Evolutionary conservation across 1,284 basidiomycete genomes (phyloP), one percentile per base, ranked within the genome.

Genomic region (Sporisorium reilianum): DNA sequence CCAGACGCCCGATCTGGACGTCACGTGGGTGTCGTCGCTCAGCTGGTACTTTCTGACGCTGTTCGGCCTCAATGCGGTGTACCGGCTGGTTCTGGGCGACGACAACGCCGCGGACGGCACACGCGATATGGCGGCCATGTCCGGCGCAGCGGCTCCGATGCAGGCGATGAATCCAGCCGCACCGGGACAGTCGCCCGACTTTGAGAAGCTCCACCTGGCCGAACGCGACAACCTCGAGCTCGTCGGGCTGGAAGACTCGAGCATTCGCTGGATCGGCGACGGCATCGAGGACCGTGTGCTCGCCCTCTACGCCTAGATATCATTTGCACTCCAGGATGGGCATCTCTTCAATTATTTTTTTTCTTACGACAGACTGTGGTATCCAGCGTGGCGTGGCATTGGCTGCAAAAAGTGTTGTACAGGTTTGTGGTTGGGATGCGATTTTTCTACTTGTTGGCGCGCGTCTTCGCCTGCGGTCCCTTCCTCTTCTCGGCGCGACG

Each of bases 41-140:
- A 96, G 94, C 30, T 99, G 97, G 97, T 99, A 99, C 87, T 99
- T 99, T 86, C 90, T 99, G 79, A 98, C 97, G 87, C 93, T 98
- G 85, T 99, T 99, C 84, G 97, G 97, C 57, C 87, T 99, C 64
- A 98, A 97, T 82, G 95, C 95, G 18, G 87, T 99, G 14, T 98
- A 97, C 87, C 91, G 92, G 64, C 90, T 98, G 58, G 90, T 99
- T 57, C 90, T 99, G 63, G 97, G 97, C 9, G 89, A 90, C 51
- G 93, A 95, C 67, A 96, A 97, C 82, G 82, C 82, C 26, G 84
- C 84, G 23, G 83, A 85, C 54, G 78, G 81, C 5, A 80, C 84
- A n/a, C 68, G 83, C 6, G 83, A 85, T 55, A 84, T 85, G 83
- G 80, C 82, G 9, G 71, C 63, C 26, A 75, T 83, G 72, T 58